phyloP scores from a whole-genome alignment of 345 rosid genomes.

The Linum trigynum region DNA sequence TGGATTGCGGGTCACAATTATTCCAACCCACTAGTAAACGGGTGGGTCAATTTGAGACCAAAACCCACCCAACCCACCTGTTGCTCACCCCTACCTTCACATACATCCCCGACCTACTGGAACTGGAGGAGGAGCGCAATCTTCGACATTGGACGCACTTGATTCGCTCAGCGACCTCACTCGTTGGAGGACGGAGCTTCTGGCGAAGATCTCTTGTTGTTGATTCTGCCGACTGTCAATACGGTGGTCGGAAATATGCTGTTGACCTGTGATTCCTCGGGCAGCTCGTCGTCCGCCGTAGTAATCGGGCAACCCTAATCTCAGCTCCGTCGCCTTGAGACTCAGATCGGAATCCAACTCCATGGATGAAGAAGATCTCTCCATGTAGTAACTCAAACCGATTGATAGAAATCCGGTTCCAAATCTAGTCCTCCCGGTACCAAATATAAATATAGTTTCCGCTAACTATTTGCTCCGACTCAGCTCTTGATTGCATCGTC shows the following conservation, averaged over 20 bases:
- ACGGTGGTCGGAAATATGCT: not conserved
- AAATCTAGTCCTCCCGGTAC: too few relatives aligned
- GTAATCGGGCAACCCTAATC: conserved; percentile 17
- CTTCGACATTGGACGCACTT: conserved; percentile 14
- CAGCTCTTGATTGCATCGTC: too few relatives aligned
- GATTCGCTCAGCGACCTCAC: conserved; percentile 15
- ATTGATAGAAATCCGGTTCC: too few relatives aligned
- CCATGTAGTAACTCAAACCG: conserved; percentile 8
- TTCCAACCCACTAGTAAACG: too few relatives aligned
- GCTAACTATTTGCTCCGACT: too few relatives aligned
- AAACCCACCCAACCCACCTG: too few relatives aligned
- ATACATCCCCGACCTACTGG: too few relatives aligned
- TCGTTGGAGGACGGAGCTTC: conserved; percentile 21
- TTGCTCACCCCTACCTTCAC: too few relatives aligned
- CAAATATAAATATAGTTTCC: too few relatives aligned
- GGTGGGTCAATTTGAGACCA: too few relatives aligned
- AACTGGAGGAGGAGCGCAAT: conserved; percentile 28
- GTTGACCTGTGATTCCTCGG: not conserved
- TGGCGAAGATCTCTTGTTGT: conserved; percentile 23
- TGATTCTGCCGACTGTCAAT: not conserved
- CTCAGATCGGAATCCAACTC: conserved; percentile 20
- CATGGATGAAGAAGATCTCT: conserved; percentile 7
- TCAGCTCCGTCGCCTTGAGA: conserved; percentile 22
- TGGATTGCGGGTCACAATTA: too few relatives aligned
- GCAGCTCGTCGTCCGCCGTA: not conserved